Percentiles rank a stretch among this genome's conserved stretches.
These are phyloP conservation scores for Leucocoprinus sp. DNA, from an alignment of 768 basidiomycete genomes.

Conservation along the genomic window DNA sequence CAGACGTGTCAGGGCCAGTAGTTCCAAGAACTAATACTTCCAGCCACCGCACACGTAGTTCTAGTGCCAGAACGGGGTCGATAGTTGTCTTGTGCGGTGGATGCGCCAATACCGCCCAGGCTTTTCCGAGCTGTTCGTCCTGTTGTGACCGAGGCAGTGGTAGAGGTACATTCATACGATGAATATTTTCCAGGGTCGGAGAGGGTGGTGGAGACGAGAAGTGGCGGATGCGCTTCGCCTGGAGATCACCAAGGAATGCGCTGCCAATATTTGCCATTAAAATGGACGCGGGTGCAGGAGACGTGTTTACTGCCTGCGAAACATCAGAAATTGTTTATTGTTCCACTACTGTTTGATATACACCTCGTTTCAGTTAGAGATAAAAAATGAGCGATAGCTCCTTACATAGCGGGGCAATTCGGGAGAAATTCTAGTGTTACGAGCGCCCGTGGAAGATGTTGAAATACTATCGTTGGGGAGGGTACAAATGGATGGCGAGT, in stretches of 20 bases:
- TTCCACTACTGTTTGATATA: no score
- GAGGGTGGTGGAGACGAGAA: conserved; percentile 37
- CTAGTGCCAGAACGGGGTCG: conserved; percentile 60
- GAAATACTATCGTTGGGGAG: no score
- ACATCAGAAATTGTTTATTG: no score
- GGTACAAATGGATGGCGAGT: no score
- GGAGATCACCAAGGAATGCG: conserved; percentile 71
- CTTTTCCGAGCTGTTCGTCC: background rate
- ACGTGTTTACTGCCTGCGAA: no score
- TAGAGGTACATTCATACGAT: background rate
- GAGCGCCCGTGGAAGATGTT: no score
- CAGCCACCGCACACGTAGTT: conserved; percentile 71
- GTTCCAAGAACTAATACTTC: conserved; percentile 71
- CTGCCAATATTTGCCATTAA: conserved; percentile 57
- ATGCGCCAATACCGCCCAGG: conserved; percentile 10
- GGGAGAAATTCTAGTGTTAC: no score
- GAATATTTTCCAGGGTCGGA: no score
- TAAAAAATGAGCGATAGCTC: no score
- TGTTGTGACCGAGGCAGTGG: background rate
- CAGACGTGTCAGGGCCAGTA: conserved; percentile 17
- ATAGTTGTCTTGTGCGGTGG: conserved; percentile 28
- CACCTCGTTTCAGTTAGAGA: no score
- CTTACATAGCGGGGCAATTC: no score
- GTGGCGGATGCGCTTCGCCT: conserved; percentile 47
- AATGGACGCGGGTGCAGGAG: no score